phyloP scores from a whole-genome alignment of 2,329 filamentous ascomycete genomes.

The Basipetospora chlamydospora region DNA sequence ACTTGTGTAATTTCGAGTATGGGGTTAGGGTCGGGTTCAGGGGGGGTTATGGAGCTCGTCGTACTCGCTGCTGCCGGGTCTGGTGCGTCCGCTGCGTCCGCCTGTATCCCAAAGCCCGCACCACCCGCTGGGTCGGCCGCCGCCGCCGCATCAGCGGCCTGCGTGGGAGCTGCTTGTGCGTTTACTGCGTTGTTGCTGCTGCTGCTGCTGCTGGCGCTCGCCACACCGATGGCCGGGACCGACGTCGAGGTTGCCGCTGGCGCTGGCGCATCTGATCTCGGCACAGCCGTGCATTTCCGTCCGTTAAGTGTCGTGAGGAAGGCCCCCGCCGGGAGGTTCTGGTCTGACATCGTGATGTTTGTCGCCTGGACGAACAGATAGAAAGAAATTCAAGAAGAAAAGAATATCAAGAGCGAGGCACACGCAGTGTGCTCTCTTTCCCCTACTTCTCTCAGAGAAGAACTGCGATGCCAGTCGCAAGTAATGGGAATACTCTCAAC shows the following conservation, averaged over 20 bases:
- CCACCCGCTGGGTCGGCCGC: background rate
- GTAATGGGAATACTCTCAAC: background rate
- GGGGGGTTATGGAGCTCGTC: conserved; percentile 18
- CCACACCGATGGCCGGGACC: conserved; percentile 10
- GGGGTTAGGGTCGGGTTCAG: conserved; percentile 4
- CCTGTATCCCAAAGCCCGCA: background rate
- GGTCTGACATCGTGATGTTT: conserved; percentile 27
- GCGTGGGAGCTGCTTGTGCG: conserved; percentile 8
- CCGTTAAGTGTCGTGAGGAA: conserved; percentile 34
- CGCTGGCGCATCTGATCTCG: conserved; percentile 15
- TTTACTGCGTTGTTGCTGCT: conserved; percentile 7
- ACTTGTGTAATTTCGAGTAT: background rate
- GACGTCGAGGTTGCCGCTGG: conserved; percentile 10
- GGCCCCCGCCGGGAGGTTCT: conserved; percentile 28
- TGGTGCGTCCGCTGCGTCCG: background rate
- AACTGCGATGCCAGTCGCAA: conserved; percentile 30
- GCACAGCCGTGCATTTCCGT: conserved; percentile 39
- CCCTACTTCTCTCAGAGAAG: conserved; percentile 9
- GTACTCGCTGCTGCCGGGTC: conserved; percentile 18
- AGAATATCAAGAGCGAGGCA: conserved; percentile 1
- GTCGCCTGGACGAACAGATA: conserved; percentile 7
- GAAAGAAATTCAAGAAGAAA: background rate
- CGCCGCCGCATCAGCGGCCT: background rate
- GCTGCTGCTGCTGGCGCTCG: conserved; percentile 2
- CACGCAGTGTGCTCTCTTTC: conserved; percentile 5